Evolutionary conservation across 208 protist species (phyloP), one percentile per base, ranked within the genome.

Genomic region (Crithidia expoeki): DNA sequence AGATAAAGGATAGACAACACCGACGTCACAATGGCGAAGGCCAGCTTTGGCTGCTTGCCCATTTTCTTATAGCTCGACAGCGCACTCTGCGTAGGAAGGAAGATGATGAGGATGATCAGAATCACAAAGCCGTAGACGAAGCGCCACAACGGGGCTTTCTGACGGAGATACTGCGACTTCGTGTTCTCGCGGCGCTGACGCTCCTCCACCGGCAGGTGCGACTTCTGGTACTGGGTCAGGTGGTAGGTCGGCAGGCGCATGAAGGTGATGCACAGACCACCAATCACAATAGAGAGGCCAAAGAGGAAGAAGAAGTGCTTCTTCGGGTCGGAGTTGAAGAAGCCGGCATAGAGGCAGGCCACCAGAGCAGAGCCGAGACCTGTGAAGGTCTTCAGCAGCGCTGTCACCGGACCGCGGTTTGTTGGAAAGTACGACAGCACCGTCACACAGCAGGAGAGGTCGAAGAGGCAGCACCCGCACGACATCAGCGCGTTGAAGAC

Each of bases 341-440:
- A 76, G 55, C 75, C 49, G 32, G 64, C 12, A 49, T 83, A 83
- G 58, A 86, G 80, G 17, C 62, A 75, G 28, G 77, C 51, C 17
- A 82, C 64, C 27, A 90, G 60, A 10, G 81, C 76, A 14, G 78
- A 85, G 40, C 85, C 85, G 55, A 91, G 78, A n/a, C 85, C 85
- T 16, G 76, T 69, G 72, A 87, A 83, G 16, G 76, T 83, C 72
- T 91, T 91, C 53, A 85, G 77, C 47, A 91, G 60, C 40, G 80
- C 79, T 16, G 83, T 73, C 21, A 86, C 80, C 19, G 76, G 40
- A 12, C 85, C 85, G 14, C 70, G 60, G 64, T 76, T 67, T 3
- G 70, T 72, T 44, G 85, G 85, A 70, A 91, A 91, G 72, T 83
- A 71, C 25, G 71, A 77, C 23, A 85, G 44, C 42, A 87, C 59